phyloP scores from a whole-genome alignment of 148 eudicot species.

The Diospyros kaki region DNA sequence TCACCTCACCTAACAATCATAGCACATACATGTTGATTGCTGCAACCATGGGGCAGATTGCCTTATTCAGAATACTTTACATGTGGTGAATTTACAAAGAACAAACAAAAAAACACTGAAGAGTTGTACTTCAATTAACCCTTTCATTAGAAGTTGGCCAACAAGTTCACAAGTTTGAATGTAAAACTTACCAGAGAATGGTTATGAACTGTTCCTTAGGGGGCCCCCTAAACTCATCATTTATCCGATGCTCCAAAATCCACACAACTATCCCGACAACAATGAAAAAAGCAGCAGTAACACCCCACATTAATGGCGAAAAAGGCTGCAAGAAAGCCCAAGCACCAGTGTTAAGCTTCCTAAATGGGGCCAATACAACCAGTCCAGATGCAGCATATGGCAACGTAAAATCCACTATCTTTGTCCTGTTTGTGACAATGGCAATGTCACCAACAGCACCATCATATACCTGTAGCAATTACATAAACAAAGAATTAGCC shows the following conservation, averaged over 20 bases:
- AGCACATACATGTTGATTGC: background rate
- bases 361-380: conserved; percentile 78
- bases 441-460: conserved; percentile 95
- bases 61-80: no score
- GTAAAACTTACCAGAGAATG: conserved; percentile 69
- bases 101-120: background rate
- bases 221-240: conserved; percentile 89
- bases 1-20: background rate
- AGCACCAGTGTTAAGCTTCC: conserved; percentile 58
- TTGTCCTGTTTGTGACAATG: conserved; percentile 72
- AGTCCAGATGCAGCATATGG: conserved; percentile 85
- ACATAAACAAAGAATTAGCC: conserved; percentile 5
- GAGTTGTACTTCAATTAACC: background rate
- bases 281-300: conserved; percentile 67
- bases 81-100: no score
- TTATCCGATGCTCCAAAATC: conserved; percentile 87
- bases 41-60: background rate
- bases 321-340: conserved; percentile 91
- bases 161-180: background rate
- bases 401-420: conserved; percentile 84
- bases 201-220: conserved; percentile 76
- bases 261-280: conserved; percentile 80
- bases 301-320: conserved; percentile 72
- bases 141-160: background rate
- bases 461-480: conserved; percentile 52